phyloP scores from a whole-genome alignment of 2,329 filamentous ascomycete genomes.

The Aspergillaceae sp. region DNA sequence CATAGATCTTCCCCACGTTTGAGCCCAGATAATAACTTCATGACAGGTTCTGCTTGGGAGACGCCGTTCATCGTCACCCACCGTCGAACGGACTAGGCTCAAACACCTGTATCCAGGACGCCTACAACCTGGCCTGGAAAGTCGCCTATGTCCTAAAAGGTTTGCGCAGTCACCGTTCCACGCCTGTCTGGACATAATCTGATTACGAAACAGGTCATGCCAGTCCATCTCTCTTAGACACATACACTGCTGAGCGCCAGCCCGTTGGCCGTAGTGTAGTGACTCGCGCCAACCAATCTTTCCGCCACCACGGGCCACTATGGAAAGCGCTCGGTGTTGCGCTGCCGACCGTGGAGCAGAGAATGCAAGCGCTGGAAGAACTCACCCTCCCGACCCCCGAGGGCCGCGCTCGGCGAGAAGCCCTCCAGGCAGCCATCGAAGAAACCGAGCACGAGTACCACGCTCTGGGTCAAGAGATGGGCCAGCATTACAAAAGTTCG shows the following conservation, averaged over 20 bases:
- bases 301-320: conserved; percentile 44
- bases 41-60: conserved; percentile 46
- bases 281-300: conserved; percentile 49
- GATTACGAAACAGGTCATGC: conserved; percentile 6
- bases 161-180: too few species aligned
- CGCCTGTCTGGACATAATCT: too few species aligned
- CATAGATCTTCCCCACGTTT: not conserved
- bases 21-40: not conserved
- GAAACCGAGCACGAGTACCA: conserved; percentile 44
- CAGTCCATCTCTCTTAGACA: conserved; percentile 32
- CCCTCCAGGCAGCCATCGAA: conserved; percentile 36
- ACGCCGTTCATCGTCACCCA: conserved; percentile 52
- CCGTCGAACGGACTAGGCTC: conserved; percentile 50
- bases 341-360: conserved; percentile 8
- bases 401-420: conserved; percentile 33
- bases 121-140: conserved; percentile 51
- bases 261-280: conserved; percentile 44
- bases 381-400: conserved; percentile 30
- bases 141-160: conserved; percentile 36
- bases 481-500: conserved; percentile 44
- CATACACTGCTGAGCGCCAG: conserved; percentile 42
- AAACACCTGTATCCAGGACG: conserved; percentile 53
- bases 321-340: conserved; percentile 33
- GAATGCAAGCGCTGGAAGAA: conserved; percentile 36
- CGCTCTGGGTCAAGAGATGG: conserved; percentile 52